Conservation (phyloP, 441 rosid genomes). For the Theobroma grandiflorum region DNA sequence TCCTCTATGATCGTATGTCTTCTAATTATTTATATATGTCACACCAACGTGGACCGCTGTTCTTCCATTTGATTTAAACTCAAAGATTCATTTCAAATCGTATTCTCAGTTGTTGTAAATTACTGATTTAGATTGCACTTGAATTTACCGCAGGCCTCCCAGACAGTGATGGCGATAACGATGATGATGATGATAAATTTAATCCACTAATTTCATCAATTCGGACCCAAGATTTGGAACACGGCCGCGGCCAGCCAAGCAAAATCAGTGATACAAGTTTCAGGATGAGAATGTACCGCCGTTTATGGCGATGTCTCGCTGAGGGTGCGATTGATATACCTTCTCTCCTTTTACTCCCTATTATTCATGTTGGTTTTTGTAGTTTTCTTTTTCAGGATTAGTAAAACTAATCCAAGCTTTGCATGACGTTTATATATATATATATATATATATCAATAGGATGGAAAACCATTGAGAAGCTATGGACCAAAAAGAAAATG, state of each 20-base stretch:
- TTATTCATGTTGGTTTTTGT: no score
- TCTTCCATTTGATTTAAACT: not conserved
- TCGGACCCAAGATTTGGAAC: not conserved
- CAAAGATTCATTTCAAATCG: not conserved
- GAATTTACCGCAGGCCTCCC: not conserved
- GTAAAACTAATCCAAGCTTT: not conserved
- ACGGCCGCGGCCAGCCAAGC: not conserved
- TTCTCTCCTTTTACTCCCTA: not conserved
- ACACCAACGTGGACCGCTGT: not conserved
- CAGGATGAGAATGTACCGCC: not conserved
- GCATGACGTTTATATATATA: no score
- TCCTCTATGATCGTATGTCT: conserved; percentile 23
- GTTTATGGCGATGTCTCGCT: not conserved
- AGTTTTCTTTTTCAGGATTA: no score
- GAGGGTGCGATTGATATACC: not conserved
- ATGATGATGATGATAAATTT: not conserved
- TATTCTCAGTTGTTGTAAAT: not conserved
- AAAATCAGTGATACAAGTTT: not conserved
- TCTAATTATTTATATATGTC: not conserved
- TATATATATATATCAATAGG: not conserved
- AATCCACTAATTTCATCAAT: not conserved
- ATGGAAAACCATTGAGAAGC: conserved; percentile 18
- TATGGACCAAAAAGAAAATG: conserved; percentile 20
- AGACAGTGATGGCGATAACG: not conserved
- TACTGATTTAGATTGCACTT: not conserved